These are phyloP conservation scores for Colletotrichum sublineola DNA, from an alignment of 2,329 filamentous ascomycete genomes.

Conservation along the genomic window DNA sequence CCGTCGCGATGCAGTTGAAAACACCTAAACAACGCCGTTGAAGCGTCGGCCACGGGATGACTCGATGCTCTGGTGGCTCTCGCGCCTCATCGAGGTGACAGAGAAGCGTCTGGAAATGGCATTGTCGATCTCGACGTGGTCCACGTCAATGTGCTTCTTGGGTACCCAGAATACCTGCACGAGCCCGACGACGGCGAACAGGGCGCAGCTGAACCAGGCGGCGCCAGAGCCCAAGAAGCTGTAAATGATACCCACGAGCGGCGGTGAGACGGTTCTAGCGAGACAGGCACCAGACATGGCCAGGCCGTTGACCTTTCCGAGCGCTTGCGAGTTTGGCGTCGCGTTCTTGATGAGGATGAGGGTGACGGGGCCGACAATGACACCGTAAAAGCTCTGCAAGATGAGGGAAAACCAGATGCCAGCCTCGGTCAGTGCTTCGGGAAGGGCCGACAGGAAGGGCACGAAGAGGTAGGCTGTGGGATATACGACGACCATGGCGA, in stretches of 20 bases:
- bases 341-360: conserved; percentile 82
- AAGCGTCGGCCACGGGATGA: conserved; percentile 22
- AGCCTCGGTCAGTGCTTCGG: conserved; percentile 64
- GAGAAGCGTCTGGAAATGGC: conserved; percentile 28
- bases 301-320: conserved; percentile 80
- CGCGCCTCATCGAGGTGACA: conserved; percentile 26
- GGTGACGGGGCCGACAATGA: conserved; percentile 76
- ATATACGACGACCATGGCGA: conserved; percentile 74
- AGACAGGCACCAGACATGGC: conserved; percentile 80
- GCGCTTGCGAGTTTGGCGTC: conserved; percentile 69
- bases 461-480: conserved; percentile 77
- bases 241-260: conserved; percentile 76
- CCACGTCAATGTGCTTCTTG: conserved; percentile 44
- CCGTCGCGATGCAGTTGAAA: not conserved
- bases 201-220: conserved; percentile 56
- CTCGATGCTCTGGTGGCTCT: conserved; percentile 26
- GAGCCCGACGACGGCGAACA: conserved; percentile 31
- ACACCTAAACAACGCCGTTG: conserved; percentile 9
- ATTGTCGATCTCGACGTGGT: conserved; percentile 42
- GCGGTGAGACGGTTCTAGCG: conserved; percentile 77
- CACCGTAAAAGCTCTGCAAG: conserved; percentile 76
- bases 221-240: conserved; percentile 65
- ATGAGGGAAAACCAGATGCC: conserved; percentile 76
- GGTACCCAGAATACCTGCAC: conserved; percentile 42
- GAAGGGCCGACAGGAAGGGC: conserved; percentile 74